These are phyloP conservation scores for Corylus avellana DNA, from an alignment of 306 rosid species.

Conservation along the genomic window DNA sequence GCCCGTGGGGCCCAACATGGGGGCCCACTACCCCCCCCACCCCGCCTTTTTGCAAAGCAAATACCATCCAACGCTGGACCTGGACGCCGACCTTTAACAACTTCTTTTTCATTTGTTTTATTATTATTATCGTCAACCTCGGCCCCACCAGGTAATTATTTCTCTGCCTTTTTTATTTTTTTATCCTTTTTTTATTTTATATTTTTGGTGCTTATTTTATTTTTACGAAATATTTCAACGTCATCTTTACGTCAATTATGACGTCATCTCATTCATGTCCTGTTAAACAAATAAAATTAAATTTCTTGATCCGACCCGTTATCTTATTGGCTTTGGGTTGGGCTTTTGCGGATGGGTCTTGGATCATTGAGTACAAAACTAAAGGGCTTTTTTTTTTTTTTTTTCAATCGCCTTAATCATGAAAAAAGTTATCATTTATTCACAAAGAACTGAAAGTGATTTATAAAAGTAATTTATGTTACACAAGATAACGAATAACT, in stretches of 20 bases:
- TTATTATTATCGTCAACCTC: slow-evolving; percentile 23
- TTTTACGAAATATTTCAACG: not conserved
- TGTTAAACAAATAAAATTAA: not conserved
- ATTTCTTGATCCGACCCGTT: not conserved
- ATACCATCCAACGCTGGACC: slow-evolving; percentile 28
- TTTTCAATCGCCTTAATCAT: too few relatives aligned
- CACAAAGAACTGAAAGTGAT: too few relatives aligned
- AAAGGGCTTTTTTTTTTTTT: too few relatives aligned
- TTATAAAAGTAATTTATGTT: too few relatives aligned
- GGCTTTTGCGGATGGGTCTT: not conserved
- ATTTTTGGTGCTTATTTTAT: not conserved
- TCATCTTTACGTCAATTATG: slow-evolving; percentile 43
- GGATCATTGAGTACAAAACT: too few relatives aligned
- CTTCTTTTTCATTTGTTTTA: slow-evolving; percentile 16
- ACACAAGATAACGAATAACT: too few relatives aligned
- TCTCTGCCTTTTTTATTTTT: not conserved
- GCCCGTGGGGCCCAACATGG: slow-evolving; percentile 56
- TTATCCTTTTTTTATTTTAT: not conserved
- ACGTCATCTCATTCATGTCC: slow-evolving; percentile 17
- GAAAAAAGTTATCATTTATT: too few relatives aligned
- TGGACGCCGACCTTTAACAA: slow-evolving; percentile 43
- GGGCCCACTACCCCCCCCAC: slow-evolving; percentile 47
- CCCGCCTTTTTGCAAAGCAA: slow-evolving; percentile 41
- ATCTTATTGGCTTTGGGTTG: not conserved
- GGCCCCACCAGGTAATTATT: slow-evolving; percentile 53